Base-by-base conservation (phyloP, 192 early-diverging fungal species). In the Obelidium mucronatum region DNA sequence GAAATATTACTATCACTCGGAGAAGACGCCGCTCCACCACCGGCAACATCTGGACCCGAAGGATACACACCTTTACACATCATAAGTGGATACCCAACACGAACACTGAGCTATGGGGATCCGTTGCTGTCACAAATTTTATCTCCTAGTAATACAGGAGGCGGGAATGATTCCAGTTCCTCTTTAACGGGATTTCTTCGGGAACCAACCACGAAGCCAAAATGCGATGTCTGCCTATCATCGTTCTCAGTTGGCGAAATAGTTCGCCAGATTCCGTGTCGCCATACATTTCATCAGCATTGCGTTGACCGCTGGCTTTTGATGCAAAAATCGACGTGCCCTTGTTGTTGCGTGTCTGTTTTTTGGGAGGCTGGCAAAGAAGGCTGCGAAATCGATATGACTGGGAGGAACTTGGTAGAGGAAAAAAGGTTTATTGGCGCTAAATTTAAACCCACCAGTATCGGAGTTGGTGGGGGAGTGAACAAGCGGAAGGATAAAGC, bases 281-380 rank as follows among this genome's bases (percentile, higher is more conserved):
- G 78, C 22, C 81, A 82, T 63, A 72, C 69, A 2, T 82, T 82
- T 63, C 84, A 85, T 73, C 78, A 80, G 52, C 6, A 24, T 6
- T 85, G 84, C 56, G 79, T 85, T 28, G 83, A 84, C 44, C 67
- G 83, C 1, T 84, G 83, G 83, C 70, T 84, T 3, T 26, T 84
- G 61, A 78, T 82, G 44, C 63, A 67, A 3, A 66, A 76, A 54
- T 54, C 80, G 0, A 80, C 77, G 0, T 84, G 83, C 67, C 83
- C 83, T 8, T 72, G 62, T 26, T 84, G 83, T 63, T 73, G 65
- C 1, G 54, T 66, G 54, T 52, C 83, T 5, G 83, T 80, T 15
- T 84, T 79, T 67, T 35, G 31, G n/a, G 37, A 42, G 5, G 28
- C 76, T 30, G 67, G 53, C n/a, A 69, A 28, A 6, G 30, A 3